These are phyloP conservation scores for Akanthomyces lecanii DNA, from an alignment of 2,329 filamentous ascomycete species.

Conservation along the genomic window DNA sequence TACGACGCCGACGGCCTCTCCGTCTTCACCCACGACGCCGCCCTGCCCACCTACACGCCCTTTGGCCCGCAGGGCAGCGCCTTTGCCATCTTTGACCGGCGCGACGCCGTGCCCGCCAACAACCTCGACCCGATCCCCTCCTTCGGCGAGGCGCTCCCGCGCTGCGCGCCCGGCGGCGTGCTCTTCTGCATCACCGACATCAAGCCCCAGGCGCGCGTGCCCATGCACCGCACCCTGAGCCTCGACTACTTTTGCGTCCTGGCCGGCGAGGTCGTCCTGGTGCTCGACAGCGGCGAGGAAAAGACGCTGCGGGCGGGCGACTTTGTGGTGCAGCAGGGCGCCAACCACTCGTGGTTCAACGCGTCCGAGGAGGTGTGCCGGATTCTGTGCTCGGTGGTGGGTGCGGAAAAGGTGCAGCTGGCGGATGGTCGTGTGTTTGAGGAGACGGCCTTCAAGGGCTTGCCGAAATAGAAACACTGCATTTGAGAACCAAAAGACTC, in stretches of 20 bases:
- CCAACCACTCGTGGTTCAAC: constrained; percentile 44
- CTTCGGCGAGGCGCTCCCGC: constrained; percentile 26
- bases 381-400: constrained; percentile 38
- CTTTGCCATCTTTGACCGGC: constrained; percentile 31
- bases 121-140: constrained; percentile 22
- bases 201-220: constrained; percentile 26
- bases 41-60: constrained; percentile 26
- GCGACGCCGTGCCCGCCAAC: constrained; percentile 28
- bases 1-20: constrained; percentile 29
- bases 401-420: constrained; percentile 36
- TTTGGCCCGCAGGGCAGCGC: constrained; percentile 28
- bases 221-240: constrained; percentile 40
- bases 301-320: constrained; percentile 35
- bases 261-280: constrained; percentile 36
- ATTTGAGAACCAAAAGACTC: not conserved
- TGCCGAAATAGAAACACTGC: not conserved
- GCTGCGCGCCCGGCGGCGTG: constrained; percentile 33
- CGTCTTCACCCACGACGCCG: constrained; percentile 28
- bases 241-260: constrained; percentile 39
- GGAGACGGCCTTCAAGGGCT: constrained; percentile 26
- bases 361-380: constrained; percentile 33
- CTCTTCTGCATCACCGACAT: constrained; percentile 33
- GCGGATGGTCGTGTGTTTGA: constrained; percentile 34
- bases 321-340: constrained; percentile 38
- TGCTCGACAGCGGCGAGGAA: constrained; percentile 39